Conservation (phyloP, 345 rosid genomes). For the Eucalyptus brandiana region DNA sequence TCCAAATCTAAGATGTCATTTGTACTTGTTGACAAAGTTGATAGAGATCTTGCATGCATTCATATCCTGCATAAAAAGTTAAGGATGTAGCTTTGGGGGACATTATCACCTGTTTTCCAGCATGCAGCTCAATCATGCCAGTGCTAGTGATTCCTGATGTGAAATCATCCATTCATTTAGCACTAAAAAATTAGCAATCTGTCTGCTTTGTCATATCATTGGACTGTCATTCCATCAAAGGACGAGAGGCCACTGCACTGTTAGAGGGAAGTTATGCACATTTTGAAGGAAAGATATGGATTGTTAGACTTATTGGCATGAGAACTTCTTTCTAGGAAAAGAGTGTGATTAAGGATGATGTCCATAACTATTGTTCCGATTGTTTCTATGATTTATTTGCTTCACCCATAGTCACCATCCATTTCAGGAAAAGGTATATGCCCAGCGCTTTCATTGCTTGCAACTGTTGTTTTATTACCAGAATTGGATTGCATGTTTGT, state of each 20-base stretch:
- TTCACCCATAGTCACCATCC: background rate
- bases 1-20: background rate
- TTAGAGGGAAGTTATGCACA: background rate
- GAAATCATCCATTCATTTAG: background rate
- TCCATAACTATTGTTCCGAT: background rate
- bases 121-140: background rate
- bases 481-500: background rate
- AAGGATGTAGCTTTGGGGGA: background rate
- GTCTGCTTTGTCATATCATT: background rate
- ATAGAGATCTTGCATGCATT: background rate
- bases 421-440: background rate
- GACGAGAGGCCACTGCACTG: background rate
- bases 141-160: background rate
- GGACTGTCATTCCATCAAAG: background rate
- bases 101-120: background rate
- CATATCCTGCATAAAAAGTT: background rate
- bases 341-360: background rate
- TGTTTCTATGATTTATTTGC: background rate
- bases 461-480: background rate
- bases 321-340: background rate
- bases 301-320: background rate
- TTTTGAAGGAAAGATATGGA: background rate
- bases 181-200: background rate
- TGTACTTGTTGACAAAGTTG: background rate
- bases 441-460: background rate